Percentiles rank a stretch among this genome's conserved stretches.
Evolutionary conservation across 352 stramenopile genomes (phyloP).

Genomic region (Phytophthora nicotianae): DNA sequence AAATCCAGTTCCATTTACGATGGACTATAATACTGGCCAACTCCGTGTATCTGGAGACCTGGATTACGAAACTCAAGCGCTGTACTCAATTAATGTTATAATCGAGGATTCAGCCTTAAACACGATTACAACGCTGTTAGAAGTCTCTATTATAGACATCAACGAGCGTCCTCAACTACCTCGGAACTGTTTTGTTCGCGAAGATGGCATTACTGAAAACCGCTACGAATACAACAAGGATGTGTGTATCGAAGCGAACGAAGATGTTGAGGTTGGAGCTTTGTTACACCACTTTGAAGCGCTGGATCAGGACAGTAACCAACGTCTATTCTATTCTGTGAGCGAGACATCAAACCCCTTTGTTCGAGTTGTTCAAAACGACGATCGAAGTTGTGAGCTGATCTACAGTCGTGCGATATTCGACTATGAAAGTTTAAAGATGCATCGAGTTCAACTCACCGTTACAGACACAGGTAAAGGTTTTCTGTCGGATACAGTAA

Average conservation of each 20-base stretch:
- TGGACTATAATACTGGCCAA: slow-evolving; percentile 46
- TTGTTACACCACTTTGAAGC: slow-evolving; percentile 37
- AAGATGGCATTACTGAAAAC: slow-evolving; percentile 34
- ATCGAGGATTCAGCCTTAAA: slow-evolving; percentile 21
- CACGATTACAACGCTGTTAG: slow-evolving; percentile 19
- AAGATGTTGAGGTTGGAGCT: slow-evolving; percentile 36
- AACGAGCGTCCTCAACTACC: slow-evolving; percentile 51
- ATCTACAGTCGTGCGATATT: slow-evolving; percentile 38
- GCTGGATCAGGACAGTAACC: slow-evolving; percentile 41
- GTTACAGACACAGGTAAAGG: slow-evolving; percentile 54
- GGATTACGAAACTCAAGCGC: slow-evolving; percentile 35
- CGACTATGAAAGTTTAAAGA: slow-evolving; percentile 45
- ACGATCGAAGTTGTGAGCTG: slow-evolving; percentile 45
- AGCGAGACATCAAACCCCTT: slow-evolving; percentile 18
- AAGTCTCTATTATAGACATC: slow-evolving; percentile 45
- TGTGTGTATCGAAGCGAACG: slow-evolving; percentile 45
- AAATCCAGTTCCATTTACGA: slow-evolving; percentile 35
- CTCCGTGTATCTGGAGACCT: slow-evolving; percentile 33
- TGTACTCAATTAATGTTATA: slow-evolving; percentile 34
- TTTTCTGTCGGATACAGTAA: slow-evolving; percentile 48
- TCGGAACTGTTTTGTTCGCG: slow-evolving; percentile 57
- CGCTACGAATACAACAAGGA: slow-evolving; percentile 55
- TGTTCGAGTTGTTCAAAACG: slow-evolving; percentile 39
- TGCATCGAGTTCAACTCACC: slow-evolving; percentile 47
- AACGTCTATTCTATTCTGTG: slow-evolving; percentile 51